Percentiles rank a stretch among this genome's conserved stretches.
Evolutionary conservation across 768 basidiomycete genomes (phyloP).

Genomic region (Boletus bicolor): DNA sequence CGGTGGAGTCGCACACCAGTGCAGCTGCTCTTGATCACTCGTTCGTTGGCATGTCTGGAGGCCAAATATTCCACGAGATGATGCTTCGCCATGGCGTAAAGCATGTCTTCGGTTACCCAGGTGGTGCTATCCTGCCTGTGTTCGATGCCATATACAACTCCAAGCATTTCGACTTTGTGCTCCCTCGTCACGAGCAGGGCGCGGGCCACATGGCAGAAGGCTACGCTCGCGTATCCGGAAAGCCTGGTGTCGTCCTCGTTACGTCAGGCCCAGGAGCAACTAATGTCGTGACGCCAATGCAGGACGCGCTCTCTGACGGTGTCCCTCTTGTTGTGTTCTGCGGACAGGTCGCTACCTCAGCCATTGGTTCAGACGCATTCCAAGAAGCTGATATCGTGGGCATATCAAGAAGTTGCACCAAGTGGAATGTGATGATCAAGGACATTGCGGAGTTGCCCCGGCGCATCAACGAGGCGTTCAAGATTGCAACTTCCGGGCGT

Average conservation of each 20-base stretch:
- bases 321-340: conserved; percentile 93
- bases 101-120: conserved; percentile 97
- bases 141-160: conserved; percentile 99
- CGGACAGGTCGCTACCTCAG: conserved; percentile 98
- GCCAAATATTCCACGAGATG: conserved; percentile 99
- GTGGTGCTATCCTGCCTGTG: conserved; percentile 98
- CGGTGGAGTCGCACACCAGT: conserved; percentile 38
- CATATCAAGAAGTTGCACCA: conserved; percentile 95
- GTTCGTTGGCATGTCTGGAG: conserved; percentile 93
- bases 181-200: conserved; percentile 96
- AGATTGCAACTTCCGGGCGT: conserved; percentile 95
- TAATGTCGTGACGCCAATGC: conserved; percentile 97
- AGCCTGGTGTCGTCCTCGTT: conserved; percentile 96
- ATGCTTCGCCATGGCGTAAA: conserved; percentile 96
- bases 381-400: conserved; percentile 98
- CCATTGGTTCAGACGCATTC: conserved; percentile 98
- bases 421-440: conserved; percentile 99
- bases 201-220: conserved; percentile 99
- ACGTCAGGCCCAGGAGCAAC: conserved; percentile 98
- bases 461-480: conserved; percentile 98
- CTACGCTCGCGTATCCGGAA: conserved; percentile 95
- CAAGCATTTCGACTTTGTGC: conserved; percentile 89
- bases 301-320: conserved; percentile 94
- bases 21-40: conserved; percentile 66
- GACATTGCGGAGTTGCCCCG: conserved; percentile 92